Percentiles rank a stretch among this genome's conserved stretches.
Evolutionary conservation across 129 eudicot species (phyloP).

Genomic region (Smallanthus sonchifolius): DNA sequence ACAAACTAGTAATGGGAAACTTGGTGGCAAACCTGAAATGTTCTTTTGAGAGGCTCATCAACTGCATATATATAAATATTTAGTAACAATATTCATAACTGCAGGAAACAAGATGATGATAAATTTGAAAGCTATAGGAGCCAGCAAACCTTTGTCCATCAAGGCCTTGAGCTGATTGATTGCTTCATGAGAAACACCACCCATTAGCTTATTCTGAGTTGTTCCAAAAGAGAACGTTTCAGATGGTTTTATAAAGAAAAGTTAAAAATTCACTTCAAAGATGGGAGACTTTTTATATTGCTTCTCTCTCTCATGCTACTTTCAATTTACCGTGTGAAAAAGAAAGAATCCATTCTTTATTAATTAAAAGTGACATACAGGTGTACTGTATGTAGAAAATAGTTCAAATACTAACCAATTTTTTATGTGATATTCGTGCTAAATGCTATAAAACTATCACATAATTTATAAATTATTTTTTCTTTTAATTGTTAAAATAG

Average conservation of each 20-base stretch:
- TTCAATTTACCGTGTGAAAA: not conserved
- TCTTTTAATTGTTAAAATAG: too few relatives aligned
- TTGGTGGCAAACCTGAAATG: conserved; percentile 54
- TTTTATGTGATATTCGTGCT: too few relatives aligned
- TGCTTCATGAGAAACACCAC: not conserved
- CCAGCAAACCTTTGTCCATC: not conserved
- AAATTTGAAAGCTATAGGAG: not conserved
- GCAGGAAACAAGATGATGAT: not conserved
- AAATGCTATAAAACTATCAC: too few relatives aligned
- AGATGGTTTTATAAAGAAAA: conserved; percentile 4
- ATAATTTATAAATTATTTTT: too few relatives aligned
- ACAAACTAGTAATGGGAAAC: not conserved
- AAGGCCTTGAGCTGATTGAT: not conserved
- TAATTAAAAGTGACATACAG: not conserved
- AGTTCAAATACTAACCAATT: too few relatives aligned
- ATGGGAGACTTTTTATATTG: not conserved
- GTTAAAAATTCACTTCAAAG: not conserved
- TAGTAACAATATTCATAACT: not conserved
- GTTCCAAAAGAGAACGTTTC: not conserved
- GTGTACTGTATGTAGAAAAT: too few relatives aligned
- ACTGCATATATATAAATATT: conserved; percentile 36
- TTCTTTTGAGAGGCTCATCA: conserved; percentile 59
- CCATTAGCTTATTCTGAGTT: not conserved
- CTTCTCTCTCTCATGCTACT: not conserved
- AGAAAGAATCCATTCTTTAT: conserved; percentile 3